These are phyloP conservation scores for Rhodofomes roseus DNA, from an alignment of 1,284 basidiomycete genomes.

Conservation along the genomic window DNA sequence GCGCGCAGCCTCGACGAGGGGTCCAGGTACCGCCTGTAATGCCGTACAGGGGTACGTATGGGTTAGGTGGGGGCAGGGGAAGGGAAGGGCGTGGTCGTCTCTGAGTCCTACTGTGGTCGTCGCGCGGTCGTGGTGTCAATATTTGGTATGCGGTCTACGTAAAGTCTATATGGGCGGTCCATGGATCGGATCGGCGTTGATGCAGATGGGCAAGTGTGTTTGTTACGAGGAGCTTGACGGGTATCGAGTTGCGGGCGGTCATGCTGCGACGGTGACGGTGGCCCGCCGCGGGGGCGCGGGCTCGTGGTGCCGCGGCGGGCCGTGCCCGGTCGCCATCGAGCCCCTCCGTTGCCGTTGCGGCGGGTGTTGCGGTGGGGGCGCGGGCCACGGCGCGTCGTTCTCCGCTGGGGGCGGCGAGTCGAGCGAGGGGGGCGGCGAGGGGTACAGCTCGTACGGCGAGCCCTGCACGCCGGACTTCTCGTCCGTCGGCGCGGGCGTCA, in stretches of 20 bases:
- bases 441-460: constrained; percentile 57
- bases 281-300: constrained; percentile 9
- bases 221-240: no score
- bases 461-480: constrained; percentile 7
- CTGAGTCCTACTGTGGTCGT: not conserved
- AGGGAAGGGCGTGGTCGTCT: not conserved
- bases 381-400: constrained; percentile 15
- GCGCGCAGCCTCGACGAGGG: no score
- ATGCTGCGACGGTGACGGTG: constrained; percentile 15
- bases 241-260: not conserved
- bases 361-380: not conserved
- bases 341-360: constrained; percentile 14
- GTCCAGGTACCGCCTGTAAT: no score
- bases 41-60: not conserved
- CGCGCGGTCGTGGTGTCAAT: constrained; percentile 5
- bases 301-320: constrained; percentile 13
- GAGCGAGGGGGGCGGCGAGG: constrained; percentile 70
- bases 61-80: no score
- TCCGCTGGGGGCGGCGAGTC: constrained; percentile 55
- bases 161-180: not conserved
- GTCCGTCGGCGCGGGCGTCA: constrained; percentile 21
- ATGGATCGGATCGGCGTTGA: not conserved
- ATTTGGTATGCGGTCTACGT: not conserved
- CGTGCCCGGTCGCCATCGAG: constrained; percentile 19
- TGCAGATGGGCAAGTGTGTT: not conserved